These are phyloP conservation scores for Aethionema arabicum DNA, from an alignment of 345 rosid species.

Conservation along the genomic window DNA sequence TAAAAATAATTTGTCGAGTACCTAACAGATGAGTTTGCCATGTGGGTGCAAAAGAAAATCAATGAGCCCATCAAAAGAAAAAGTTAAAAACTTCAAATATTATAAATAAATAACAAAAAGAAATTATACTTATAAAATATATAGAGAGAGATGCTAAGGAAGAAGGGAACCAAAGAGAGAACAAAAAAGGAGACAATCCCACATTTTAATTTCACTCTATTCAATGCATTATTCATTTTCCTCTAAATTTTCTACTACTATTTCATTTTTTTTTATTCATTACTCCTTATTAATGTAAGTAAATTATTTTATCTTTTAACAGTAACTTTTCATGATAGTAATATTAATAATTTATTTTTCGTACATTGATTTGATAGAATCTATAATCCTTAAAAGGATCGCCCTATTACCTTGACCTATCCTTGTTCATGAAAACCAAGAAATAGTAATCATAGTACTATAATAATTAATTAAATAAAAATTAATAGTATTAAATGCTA, in stretches of 20 bases:
- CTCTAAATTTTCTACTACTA: conserved; percentile 34
- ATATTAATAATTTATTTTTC: conserved; percentile 1
- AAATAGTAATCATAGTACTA: conserved; percentile 37
- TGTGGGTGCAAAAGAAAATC: conserved; percentile 37
- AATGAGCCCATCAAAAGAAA: conserved; percentile 27
- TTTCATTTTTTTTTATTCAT: conserved; percentile 24
- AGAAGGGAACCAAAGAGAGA: conserved; percentile 71
- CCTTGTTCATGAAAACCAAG: conserved; percentile 50
- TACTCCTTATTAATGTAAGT: background rate
- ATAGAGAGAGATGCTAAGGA: conserved; percentile 40
- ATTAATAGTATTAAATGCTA: conserved; percentile 31
- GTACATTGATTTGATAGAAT: conserved; percentile 34
- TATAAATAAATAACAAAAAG: conserved; percentile 18
- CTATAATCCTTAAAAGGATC: conserved; percentile 36
- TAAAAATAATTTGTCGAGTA: conserved; percentile 33
- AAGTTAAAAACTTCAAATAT: conserved; percentile 18
- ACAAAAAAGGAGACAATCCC: conserved; percentile 72
- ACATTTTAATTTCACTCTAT: conserved; percentile 32
- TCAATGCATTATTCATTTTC: conserved; percentile 42
- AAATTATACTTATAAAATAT: conserved; percentile 5
- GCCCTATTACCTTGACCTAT: conserved; percentile 41
- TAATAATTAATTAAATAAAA: conserved; percentile 29
- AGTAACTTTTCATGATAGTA: conserved; percentile 4
- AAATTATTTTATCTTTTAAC: background rate
- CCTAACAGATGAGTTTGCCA: conserved; percentile 39